Base-by-base conservation (phyloP, 176 grass and related monocot genomes). In the Triticum turgidum region DNA sequence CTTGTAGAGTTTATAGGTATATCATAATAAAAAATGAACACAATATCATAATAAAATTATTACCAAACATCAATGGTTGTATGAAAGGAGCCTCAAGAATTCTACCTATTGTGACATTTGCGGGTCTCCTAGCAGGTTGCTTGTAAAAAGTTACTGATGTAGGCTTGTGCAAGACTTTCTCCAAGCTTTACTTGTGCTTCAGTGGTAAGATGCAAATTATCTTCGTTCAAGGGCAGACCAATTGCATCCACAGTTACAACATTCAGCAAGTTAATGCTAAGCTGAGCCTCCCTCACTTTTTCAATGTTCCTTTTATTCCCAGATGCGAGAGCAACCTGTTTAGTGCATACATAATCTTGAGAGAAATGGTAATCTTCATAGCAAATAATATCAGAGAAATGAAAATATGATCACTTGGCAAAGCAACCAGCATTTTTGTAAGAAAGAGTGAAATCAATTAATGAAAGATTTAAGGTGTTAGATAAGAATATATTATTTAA, bases 281-380 rank as follows among this genome's bases (percentile, higher is more conserved):
- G 61, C 69, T 98, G 96, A 74, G 93, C 96, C 15, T 89, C 85
- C 83, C 96, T 87, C 68, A 98, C 78, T 83, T 89, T 88, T 25
- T 98, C 93, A 32, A 98, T 72, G 82, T 98, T 88, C 75, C 12
- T 91, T 69, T 86, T 71, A 68, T 81, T 62, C n/a, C 96, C 96
- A 47, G 91, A 98, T 72, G 91, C 91, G 67, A 98, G 84, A 79
- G 96, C 96, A 69, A 98, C 96, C 95, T 98, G 83, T 29, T 90
- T 44, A 69, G 41, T 67, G n/a, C 22, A 85, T 29, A 76, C 30
- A 87, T 12, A 47, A 62, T 65, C 33, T 11, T 82, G 66, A 89
- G 80, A 65, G 67, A 61, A 86, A 61, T 56, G 25, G 24, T 66
- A 54, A 15, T 65, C 61, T 12, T 56, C n/a, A 66, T 34, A 76